Evolutionary conservation across 331 rosid species (phyloP).

Genomic region (Quercus tomentella): DNA sequence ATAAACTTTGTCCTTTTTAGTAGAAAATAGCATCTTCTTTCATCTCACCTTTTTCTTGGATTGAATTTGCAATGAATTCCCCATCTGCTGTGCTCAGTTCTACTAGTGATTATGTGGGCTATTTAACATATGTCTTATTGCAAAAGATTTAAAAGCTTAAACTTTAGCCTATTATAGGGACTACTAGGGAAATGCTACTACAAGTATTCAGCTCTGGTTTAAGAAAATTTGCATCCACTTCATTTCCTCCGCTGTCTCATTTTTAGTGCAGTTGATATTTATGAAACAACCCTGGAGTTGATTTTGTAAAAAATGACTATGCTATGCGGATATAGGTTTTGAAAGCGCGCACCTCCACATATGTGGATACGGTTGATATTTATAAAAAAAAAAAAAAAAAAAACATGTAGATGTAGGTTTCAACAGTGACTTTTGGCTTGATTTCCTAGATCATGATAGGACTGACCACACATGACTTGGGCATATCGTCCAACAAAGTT

Average conservation of each 20-base stretch:
- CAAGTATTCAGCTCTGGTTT: not conserved
- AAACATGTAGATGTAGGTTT: not conserved
- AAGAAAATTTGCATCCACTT: not conserved
- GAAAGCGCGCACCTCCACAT: no score
- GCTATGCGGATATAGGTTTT: no score
- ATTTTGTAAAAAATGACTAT: not conserved
- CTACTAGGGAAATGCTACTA: not conserved
- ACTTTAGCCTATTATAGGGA: not conserved
- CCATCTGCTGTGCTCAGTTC: not conserved
- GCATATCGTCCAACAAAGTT: not conserved
- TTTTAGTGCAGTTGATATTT: not conserved
- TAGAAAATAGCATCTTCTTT: not conserved
- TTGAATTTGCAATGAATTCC: not conserved
- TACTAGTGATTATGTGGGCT: not conserved
- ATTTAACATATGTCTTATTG: not conserved
- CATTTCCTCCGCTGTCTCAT: not conserved
- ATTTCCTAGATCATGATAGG: not conserved
- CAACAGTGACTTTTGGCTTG: not conserved
- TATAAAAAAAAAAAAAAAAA: no score
- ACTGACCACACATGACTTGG: not conserved
- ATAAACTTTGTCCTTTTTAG: not conserved
- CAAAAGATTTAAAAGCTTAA: not conserved
- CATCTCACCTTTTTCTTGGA: not conserved
- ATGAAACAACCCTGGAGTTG: not conserved
- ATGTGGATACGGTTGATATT: no score